These are phyloP conservation scores for Candida ipomoeae DNA, from an alignment of 805 yeast genomes.

Conservation along the genomic window DNA sequence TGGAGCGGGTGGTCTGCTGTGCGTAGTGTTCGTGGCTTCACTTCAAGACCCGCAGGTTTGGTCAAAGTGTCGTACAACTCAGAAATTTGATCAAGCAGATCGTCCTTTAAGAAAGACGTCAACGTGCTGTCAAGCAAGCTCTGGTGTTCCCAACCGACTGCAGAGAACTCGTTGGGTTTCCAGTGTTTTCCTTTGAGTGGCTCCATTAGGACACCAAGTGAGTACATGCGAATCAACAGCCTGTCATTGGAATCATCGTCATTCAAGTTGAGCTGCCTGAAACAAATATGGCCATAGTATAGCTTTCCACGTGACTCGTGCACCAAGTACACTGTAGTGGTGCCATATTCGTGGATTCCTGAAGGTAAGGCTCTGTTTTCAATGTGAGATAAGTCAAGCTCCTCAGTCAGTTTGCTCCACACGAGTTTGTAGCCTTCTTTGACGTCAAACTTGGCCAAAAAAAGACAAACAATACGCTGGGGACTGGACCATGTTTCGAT, in stretches of 20 bases:
- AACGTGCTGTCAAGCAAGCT: conserved; percentile 30
- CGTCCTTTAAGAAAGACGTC: conserved; percentile 18
- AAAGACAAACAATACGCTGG: conserved; percentile 30
- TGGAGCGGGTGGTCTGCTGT: conserved; percentile 38
- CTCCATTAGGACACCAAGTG: conserved; percentile 59
- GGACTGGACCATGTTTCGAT: conserved; percentile 7
- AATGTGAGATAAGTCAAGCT: conserved; percentile 24
- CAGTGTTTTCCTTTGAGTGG: conserved; percentile 27
- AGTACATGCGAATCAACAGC: conserved; percentile 51
- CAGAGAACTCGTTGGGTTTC: conserved; percentile 40
- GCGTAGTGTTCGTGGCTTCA: background rate
- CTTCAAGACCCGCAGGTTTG: conserved; percentile 18
- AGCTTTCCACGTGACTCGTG: conserved; percentile 21
- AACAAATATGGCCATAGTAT: conserved; percentile 35
- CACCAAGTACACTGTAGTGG: conserved; percentile 29
- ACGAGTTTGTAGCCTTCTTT: conserved; percentile 33
- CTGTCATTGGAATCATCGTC: conserved; percentile 18
- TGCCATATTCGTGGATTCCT: conserved; percentile 34
- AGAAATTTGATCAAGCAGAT: conserved; percentile 19
- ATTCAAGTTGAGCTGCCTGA: conserved; percentile 22
- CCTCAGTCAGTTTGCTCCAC: conserved; percentile 28
- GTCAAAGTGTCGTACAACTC: conserved; percentile 15
- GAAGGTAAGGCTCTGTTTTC: conserved; percentile 40
- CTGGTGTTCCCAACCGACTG: conserved; percentile 43
- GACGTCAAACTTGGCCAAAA: conserved; percentile 34